Conservation (phyloP, 2,329 filamentous ascomycete genomes). For the Elsinoe ampelina region DNA sequence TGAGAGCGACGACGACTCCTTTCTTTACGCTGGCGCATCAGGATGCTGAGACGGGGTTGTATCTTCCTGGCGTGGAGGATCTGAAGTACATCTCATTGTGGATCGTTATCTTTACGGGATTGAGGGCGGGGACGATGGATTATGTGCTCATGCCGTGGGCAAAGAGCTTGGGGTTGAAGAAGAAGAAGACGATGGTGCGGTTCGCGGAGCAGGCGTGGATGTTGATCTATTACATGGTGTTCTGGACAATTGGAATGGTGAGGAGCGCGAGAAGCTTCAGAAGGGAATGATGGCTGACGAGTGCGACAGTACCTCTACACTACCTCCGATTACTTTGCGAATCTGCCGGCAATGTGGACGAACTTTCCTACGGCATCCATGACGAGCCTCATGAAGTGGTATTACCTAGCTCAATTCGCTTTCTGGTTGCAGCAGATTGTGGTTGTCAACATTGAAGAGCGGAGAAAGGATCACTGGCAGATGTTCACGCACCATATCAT, state of each 20-base stretch:
- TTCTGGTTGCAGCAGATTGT: conserved; percentile 94
- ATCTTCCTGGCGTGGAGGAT: conserved; percentile 72
- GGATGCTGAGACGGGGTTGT: conserved; percentile 57
- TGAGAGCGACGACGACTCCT: conserved; percentile 68
- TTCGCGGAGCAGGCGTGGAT: conserved; percentile 96
- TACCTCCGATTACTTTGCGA: conserved; percentile 67
- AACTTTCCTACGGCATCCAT: conserved; percentile 75
- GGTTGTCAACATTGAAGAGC: conserved; percentile 88
- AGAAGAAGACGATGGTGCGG: conserved; percentile 65
- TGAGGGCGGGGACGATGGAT: conserved; percentile 78
- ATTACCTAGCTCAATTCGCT: conserved; percentile 79
- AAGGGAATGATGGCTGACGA: neutral
- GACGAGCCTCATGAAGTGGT: conserved; percentile 67
- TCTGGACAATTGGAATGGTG: conserved; percentile 68
- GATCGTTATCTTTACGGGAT: conserved; percentile 75
- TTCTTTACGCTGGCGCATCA: conserved; percentile 85
- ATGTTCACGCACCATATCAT: conserved; percentile 95
- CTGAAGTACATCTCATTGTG: conserved; percentile 66
- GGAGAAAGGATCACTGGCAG: conserved; percentile 88
- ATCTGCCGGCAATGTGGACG: conserved; percentile 70
- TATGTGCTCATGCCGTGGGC: conserved; percentile 75
- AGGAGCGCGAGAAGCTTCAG: neutral
- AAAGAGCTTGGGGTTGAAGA: conserved; percentile 60
- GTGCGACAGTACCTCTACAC: conserved; percentile 66
- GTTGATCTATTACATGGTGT: conserved; percentile 69